phyloP scores from a whole-genome alignment of 257 asterid species.

The Schizonepeta tenuifolia region DNA sequence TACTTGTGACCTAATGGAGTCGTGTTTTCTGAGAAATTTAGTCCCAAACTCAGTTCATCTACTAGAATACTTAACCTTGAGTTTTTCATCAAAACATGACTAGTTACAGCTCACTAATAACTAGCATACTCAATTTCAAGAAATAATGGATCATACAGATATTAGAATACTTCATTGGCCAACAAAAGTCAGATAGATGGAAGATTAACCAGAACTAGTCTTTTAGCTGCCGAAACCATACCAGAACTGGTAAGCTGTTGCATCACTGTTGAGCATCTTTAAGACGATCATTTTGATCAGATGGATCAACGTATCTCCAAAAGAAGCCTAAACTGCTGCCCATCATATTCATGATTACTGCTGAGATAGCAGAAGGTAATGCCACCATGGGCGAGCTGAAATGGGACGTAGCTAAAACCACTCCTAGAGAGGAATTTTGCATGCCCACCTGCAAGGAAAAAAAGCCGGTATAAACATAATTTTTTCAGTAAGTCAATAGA shows the following conservation, averaged over 20 bases:
- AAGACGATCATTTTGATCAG: constrained; percentile 37
- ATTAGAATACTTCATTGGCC: not conserved
- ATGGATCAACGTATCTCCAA: constrained; percentile 71
- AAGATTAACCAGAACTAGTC: not conserved
- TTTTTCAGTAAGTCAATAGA: not conserved
- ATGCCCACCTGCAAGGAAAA: constrained; percentile 74
- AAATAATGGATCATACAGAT: not conserved
- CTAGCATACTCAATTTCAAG: not conserved
- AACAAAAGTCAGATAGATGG: not conserved
- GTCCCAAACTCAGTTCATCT: not conserved
- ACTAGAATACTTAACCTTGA: not conserved
- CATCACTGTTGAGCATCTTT: constrained; percentile 29
- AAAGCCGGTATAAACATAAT: not conserved
- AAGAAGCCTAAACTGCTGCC: constrained; percentile 86
- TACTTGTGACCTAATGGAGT: too few relatives aligned
- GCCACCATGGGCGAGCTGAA: constrained; percentile 81
- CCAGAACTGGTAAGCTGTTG: not conserved
- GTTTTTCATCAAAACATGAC: not conserved
- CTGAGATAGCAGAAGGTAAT: constrained; percentile 83
- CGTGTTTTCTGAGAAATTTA: too few relatives aligned
- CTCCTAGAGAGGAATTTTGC: constrained; percentile 95
- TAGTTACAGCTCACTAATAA: not conserved
- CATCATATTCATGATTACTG: constrained; percentile 85
- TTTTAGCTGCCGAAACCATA: not conserved
- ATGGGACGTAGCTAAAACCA: constrained; percentile 85